Evolutionary conservation across 169 alveolate species (phyloP).

Genomic region (Eimeria sp.): DNA sequence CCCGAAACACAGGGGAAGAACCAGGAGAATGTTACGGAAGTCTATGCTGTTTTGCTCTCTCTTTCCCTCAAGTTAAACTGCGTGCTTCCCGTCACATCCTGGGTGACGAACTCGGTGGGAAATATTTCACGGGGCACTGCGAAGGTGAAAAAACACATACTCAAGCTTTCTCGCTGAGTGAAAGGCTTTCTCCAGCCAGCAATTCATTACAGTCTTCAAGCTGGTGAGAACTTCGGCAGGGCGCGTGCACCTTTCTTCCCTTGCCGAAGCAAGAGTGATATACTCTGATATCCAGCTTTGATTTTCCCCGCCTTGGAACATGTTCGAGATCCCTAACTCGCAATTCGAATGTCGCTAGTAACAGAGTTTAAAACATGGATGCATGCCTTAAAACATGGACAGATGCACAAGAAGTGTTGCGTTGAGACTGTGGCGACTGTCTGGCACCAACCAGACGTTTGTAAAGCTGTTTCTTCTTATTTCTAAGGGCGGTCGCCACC

Average conservation of each 20-base stretch:
- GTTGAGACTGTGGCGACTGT: too few species aligned
- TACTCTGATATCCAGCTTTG: too few species aligned
- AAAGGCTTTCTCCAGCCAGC: not conserved
- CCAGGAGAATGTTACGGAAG: not conserved
- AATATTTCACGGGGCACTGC: not conserved
- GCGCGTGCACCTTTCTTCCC: not conserved
- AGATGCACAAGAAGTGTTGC: too few species aligned
- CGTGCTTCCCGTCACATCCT: not conserved
- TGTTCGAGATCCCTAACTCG: too few species aligned
- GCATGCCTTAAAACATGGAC: too few species aligned
- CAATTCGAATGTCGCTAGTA: too few species aligned
- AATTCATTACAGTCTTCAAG: not conserved
- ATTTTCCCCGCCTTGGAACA: too few species aligned
- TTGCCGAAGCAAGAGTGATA: not conserved
- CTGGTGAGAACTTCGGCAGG: not conserved
- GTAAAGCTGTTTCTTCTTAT: not conserved
- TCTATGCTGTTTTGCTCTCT: slow-evolving; percentile 21
- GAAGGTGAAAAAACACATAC: not conserved
- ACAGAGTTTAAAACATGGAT: too few species aligned
- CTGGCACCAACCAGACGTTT: too few species aligned
- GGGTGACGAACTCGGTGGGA: not conserved
- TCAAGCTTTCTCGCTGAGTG: not conserved
- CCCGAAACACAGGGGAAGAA: not conserved
- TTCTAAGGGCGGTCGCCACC: not conserved
- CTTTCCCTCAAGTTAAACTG: not conserved